Conservation (phyloP, 495 filamentous ascomycete species). For the Aspergillus sclerotioniger region DNA sequence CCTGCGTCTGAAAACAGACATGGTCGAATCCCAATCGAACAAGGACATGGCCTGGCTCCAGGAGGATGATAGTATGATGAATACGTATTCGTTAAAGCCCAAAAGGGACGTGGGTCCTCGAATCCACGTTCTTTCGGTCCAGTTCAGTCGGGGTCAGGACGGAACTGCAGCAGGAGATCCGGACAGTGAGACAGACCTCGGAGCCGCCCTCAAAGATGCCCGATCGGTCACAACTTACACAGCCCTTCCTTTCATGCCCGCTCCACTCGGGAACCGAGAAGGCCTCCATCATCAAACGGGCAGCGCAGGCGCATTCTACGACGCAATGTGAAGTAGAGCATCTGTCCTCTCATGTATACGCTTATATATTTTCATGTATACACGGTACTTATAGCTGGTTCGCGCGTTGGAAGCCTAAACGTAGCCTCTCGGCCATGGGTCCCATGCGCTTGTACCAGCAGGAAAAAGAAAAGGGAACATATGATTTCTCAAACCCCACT, state of each 20-base stretch:
- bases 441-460: too few relatives aligned
- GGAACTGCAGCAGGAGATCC: constrained; percentile 6
- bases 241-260: constrained; percentile 37
- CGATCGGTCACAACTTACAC: constrained; percentile 38
- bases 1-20: constrained; percentile 6
- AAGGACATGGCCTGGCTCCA: constrained; percentile 36
- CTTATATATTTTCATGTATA: too few relatives aligned
- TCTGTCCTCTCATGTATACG: too few relatives aligned
- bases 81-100: constrained; percentile 37
- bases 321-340: too few relatives aligned
- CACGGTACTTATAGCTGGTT: too few relatives aligned
- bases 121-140: constrained; percentile 37
- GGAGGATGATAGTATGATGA: constrained; percentile 29
- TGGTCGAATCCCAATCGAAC: constrained; percentile 19
- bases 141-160: constrained; percentile 29
- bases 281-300: background rate
- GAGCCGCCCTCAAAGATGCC: constrained; percentile 16
- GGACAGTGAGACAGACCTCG: constrained; percentile 4
- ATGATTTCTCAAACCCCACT: too few relatives aligned
- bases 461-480: too few relatives aligned
- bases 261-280: constrained; percentile 3
- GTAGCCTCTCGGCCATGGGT: too few relatives aligned
- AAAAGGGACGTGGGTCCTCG: constrained; percentile 29
- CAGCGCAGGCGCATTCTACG: too few relatives aligned
- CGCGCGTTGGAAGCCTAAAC: too few relatives aligned